A percentile compares a stretch with the other conserved stretches of the same genome.
These are phyloP conservation scores for Silene vulgaris DNA, from an alignment of 179 eudicot species.

Conservation along the genomic window DNA sequence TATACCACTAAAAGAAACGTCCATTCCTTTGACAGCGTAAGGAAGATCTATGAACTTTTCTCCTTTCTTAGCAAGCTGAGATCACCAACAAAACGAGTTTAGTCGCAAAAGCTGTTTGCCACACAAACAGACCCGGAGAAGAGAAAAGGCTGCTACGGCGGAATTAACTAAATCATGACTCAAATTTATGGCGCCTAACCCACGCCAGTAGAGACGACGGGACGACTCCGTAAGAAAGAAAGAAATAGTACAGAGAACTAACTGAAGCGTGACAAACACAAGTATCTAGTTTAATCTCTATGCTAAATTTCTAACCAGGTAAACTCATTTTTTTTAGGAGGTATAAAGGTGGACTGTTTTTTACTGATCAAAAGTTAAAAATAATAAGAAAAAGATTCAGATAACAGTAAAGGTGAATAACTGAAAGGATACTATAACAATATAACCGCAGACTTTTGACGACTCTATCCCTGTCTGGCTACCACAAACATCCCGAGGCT, in stretches of 20 bases:
- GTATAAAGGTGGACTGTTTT: background rate
- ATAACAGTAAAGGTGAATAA: background rate
- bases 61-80: slow-evolving; percentile 94
- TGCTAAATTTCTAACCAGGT: background rate
- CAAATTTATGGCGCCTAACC: no score
- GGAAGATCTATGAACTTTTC: slow-evolving; percentile 87
- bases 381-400: background rate
- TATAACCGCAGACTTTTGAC: background rate
- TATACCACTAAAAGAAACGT: slow-evolving; percentile 92
- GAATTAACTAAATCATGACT: background rate
- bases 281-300: background rate
- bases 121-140: background rate
- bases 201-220: no score
- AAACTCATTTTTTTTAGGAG: background rate
- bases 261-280: background rate
- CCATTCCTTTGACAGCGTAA: slow-evolving; percentile 96
- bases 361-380: background rate
- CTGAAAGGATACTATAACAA: background rate
- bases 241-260: background rate
- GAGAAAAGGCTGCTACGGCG: background rate
- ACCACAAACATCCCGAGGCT: background rate
- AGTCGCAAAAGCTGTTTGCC: background rate
- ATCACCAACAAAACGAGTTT: slow-evolving; percentile 8
- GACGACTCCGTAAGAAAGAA: no score
- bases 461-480: background rate